phyloP scores from a whole-genome alignment of 805 yeast genomes.

The Ogataea thermomethanolica region DNA sequence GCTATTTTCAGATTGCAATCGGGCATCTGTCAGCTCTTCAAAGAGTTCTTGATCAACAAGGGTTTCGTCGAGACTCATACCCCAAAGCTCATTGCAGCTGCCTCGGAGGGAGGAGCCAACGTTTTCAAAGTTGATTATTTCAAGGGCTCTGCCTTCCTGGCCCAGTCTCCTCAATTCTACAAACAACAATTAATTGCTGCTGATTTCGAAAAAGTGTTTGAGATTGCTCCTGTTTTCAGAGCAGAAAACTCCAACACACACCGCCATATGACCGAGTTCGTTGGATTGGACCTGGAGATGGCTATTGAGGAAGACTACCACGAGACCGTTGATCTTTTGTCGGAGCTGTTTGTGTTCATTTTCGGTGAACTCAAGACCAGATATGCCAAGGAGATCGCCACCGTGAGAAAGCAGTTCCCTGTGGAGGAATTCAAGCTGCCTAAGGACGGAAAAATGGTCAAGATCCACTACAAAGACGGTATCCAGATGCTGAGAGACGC shows the following conservation, averaged over 20 bases:
- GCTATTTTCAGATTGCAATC: constrained; percentile 93
- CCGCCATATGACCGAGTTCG: constrained; percentile 98
- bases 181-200: constrained; percentile 98
- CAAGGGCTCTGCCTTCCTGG: constrained; percentile 88
- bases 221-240: constrained; percentile 96
- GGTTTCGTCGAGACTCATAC: constrained; percentile 91
- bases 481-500: constrained; percentile 78
- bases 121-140: constrained; percentile 93
- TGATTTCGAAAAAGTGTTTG: constrained; percentile 94
- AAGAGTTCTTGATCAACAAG: constrained; percentile 70
- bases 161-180: constrained; percentile 97
- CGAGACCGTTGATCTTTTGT: constrained; percentile 66
- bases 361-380: constrained; percentile 79
- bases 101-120: constrained; percentile 97
- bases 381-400: constrained; percentile 78
- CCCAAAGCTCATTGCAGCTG: constrained; percentile 91
- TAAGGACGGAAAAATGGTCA: constrained; percentile 88
- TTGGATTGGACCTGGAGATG: constrained; percentile 97
- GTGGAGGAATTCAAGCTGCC: constrained; percentile 97
- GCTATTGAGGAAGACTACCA: constrained; percentile 97
- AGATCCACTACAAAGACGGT: constrained; percentile 87
- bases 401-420: constrained; percentile 92
- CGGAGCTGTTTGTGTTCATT: constrained; percentile 75
- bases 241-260: constrained; percentile 99
- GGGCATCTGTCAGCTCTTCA: constrained; percentile 83